Percentiles rank a stretch among this genome's conserved stretches.
Conservation (phyloP, 345 rosid species). For the Linum tenue region DNA sequence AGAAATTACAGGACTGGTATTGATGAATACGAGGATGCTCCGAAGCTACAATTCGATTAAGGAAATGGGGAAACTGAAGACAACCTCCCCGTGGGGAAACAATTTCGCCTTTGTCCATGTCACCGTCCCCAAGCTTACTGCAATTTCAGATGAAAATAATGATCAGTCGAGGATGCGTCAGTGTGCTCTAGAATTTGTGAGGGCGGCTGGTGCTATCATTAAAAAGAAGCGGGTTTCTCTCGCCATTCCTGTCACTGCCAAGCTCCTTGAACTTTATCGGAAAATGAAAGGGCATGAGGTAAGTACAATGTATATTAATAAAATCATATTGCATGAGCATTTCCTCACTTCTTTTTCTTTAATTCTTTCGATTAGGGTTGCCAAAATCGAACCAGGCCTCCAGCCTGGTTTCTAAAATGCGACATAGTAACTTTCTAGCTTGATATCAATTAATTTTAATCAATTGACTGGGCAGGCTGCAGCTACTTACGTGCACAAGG, state of each 20-base stretch:
- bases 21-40: conserved; percentile 37
- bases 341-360: too few species aligned
- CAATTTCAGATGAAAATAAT: neutral
- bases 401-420: too few species aligned
- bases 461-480: too few species aligned
- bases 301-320: too few species aligned
- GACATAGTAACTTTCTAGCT: too few species aligned
- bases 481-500: conserved; percentile 25
- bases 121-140: neutral
- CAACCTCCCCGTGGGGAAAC: neutral
- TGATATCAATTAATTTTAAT: too few species aligned
- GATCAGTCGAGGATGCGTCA: too few species aligned
- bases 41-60: conserved; percentile 34
- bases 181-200: neutral
- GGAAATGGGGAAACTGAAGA: conserved; percentile 27
- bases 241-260: neutral
- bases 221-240: neutral
- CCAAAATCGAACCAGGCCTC: too few species aligned
- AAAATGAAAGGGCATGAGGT: neutral
- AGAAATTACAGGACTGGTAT: conserved; percentile 33
- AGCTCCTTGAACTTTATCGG: neutral
- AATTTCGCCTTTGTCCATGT: neutral
- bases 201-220: neutral
- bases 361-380: too few species aligned
- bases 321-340: too few species aligned